These are phyloP conservation scores for Avena eriantha DNA, from an alignment of 176 grass and related monocot species.

Conservation along the genomic window DNA sequence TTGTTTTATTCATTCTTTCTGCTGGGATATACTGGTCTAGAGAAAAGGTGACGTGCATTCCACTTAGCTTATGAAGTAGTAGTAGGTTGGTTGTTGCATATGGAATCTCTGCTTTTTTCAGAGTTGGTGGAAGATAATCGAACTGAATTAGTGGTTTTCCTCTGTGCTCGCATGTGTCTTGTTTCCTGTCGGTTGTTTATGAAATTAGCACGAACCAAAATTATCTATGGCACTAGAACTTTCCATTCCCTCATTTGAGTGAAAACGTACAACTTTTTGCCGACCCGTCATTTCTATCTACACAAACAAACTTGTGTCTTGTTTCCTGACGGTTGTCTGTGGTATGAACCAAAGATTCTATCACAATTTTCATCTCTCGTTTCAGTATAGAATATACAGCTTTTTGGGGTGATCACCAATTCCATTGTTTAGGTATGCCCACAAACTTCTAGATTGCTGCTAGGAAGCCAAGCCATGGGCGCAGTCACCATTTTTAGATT, in stretches of 20 bases:
- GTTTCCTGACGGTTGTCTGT: too few species aligned
- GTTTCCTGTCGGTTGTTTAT: constrained; percentile 35
- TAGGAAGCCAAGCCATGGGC: too few species aligned
- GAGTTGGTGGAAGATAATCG: constrained; percentile 23
- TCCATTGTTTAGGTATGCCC: too few species aligned
- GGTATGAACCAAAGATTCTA: too few species aligned
- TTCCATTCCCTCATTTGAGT: neutral
- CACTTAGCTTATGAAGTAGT: constrained; percentile 15
- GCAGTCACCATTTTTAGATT: too few species aligned
- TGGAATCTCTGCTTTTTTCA: constrained; percentile 44
- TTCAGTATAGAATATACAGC: too few species aligned
- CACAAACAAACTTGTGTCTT: neutral
- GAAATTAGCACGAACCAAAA: constrained; percentile 27
- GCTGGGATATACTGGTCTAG: neutral
- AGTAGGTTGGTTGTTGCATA: neutral
- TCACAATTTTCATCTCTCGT: too few species aligned
- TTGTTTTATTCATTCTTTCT: neutral
- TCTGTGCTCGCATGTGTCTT: constrained; percentile 33
- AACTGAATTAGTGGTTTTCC: constrained; percentile 32
- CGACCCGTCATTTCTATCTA: constrained; percentile 32
- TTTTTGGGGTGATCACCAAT: too few species aligned
- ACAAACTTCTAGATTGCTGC: too few species aligned
- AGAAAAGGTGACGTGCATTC: neutral
- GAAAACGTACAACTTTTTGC: neutral
- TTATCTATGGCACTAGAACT: constrained; percentile 3